These are phyloP conservation scores for Fusarium aywerte DNA, from an alignment of 2,329 filamentous ascomycete genomes.

Conservation along the genomic window DNA sequence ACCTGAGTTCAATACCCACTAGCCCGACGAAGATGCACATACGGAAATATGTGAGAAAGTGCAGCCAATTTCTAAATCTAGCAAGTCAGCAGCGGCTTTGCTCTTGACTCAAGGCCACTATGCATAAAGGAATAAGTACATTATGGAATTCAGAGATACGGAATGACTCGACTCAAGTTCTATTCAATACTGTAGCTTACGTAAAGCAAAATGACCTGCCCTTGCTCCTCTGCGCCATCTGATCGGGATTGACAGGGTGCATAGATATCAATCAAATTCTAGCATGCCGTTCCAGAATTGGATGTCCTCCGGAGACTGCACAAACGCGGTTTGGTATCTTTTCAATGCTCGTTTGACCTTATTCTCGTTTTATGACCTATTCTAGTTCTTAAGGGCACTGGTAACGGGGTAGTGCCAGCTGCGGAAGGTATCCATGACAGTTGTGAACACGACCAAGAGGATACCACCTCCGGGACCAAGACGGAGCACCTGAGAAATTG, in stretches of 20 bases:
- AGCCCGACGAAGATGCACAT: not conserved
- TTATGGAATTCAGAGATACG: not conserved
- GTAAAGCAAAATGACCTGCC: slow-evolving; percentile 24
- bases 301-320: slow-evolving; percentile 21
- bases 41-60: not conserved
- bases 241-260: slow-evolving; percentile 8
- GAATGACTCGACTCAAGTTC: slow-evolving; percentile 29
- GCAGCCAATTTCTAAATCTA: not conserved
- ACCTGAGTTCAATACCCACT: not conserved
- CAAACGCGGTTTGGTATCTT: slow-evolving; percentile 33
- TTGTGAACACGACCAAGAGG: slow-evolving; percentile 86
- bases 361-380: slow-evolving; percentile 6
- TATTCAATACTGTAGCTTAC: slow-evolving; percentile 16
- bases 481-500: slow-evolving; percentile 53
- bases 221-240: slow-evolving; percentile 7
- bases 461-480: slow-evolving; percentile 71
- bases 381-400: slow-evolving; percentile 18
- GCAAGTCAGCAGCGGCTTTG: not conserved
- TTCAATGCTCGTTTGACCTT: slow-evolving; percentile 21
- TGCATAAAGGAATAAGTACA: not conserved
- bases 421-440: slow-evolving; percentile 92
- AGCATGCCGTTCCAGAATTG: slow-evolving; percentile 12
- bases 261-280: slow-evolving; percentile 20
- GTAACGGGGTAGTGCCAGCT: slow-evolving; percentile 55
- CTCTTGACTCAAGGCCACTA: not conserved